Conservation (phyloP, 805 yeast genomes). For the Zygosaccharomyces gambellarensis region DNA sequence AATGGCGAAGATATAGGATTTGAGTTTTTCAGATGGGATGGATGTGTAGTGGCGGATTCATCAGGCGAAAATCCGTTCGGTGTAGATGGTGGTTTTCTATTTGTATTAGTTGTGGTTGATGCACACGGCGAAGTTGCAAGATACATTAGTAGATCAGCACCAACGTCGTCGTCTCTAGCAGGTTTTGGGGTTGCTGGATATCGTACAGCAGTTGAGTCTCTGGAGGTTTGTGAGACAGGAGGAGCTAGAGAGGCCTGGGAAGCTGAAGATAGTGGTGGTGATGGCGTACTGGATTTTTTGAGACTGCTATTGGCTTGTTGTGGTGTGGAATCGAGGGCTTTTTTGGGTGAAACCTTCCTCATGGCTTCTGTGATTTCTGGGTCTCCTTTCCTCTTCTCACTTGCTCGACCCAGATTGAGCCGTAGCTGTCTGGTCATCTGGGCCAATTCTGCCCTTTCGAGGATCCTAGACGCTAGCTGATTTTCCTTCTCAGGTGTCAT, state of each 20-base stretch:
- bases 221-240: background rate
- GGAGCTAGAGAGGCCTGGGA: too few species aligned
- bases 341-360: constrained; percentile 15
- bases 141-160: constrained; percentile 36
- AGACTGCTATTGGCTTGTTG: constrained; percentile 2
- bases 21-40: constrained; percentile 25
- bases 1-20: constrained; percentile 4
- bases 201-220: constrained; percentile 3
- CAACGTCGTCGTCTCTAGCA: constrained; percentile 24
- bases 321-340: constrained; percentile 4
- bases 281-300: constrained; percentile 8
- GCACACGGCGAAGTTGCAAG: constrained; percentile 35
- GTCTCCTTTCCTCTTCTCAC: constrained; percentile 6
- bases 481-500: constrained; percentile 31
- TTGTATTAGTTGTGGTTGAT: constrained; percentile 3
- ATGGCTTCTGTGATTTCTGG: constrained; percentile 12
- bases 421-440: constrained; percentile 35
- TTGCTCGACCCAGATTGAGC: constrained; percentile 29
- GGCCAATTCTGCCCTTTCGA: constrained; percentile 35
- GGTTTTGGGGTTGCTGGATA: constrained; percentile 15
- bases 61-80: constrained; percentile 6
- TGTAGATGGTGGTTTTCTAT: constrained; percentile 1
- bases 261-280: constrained; percentile 13
- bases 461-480: constrained; percentile 31
- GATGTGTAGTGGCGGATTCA: constrained; percentile 24